Evolutionary conservation across 768 basidiomycete species (phyloP).

Genomic region (Termitomyces sp.): DNA sequence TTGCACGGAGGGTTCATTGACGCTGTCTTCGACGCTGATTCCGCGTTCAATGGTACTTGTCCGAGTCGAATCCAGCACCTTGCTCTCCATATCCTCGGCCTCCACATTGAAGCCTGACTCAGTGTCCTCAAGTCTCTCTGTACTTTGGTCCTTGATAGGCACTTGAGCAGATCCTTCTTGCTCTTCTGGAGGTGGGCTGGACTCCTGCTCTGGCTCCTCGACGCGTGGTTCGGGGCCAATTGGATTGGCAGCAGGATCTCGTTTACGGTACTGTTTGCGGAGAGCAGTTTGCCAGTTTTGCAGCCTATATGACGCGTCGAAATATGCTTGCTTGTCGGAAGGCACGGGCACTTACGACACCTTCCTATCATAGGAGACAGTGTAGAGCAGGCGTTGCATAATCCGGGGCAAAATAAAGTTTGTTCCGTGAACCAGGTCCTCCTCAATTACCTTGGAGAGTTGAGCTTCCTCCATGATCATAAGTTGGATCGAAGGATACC

Average conservation of each 20-base stretch:
- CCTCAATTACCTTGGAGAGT: conserved; percentile 63
- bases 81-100: conserved; percentile 7
- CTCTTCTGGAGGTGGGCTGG: conserved; percentile 19
- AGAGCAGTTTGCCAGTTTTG: conserved; percentile 78
- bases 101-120: conserved; percentile 1
- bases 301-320: conserved; percentile 35
- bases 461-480: conserved; percentile 3
- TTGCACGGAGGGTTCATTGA: conserved; percentile 10
- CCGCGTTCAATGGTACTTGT: conserved; percentile 16
- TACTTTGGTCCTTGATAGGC: neutral
- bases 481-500: conserved; percentile 17
- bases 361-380: conserved; percentile 77
- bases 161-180: conserved; percentile 14
- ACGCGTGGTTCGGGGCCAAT: conserved; percentile 55
- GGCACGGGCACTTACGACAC: conserved; percentile 21
- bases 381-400: conserved; percentile 69
- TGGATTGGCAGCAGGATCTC: conserved; percentile 66
- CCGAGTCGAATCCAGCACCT: conserved; percentile 11
- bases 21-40: conserved; percentile 12
- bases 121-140: neutral
- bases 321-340: neutral
- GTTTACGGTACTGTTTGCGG: conserved; percentile 71
- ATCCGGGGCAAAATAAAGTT: conserved; percentile 61
- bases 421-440: conserved; percentile 61
- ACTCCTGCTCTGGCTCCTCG: conserved; percentile 19